Conservation (phyloP, 1,284 basidiomycete genomes). For the Inonotus hispidus region DNA sequence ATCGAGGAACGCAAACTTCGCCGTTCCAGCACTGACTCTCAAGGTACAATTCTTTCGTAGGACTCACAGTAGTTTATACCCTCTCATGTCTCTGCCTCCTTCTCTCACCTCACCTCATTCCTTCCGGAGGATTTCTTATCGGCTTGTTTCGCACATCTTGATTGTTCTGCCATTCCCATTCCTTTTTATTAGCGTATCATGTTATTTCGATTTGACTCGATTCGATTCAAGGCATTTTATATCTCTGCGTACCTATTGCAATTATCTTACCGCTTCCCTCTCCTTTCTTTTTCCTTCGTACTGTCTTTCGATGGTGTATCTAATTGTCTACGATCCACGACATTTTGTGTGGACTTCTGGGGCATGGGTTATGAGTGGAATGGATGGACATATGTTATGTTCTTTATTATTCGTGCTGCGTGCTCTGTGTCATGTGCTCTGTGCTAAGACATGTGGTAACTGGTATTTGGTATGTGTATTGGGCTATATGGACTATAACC, state of each 20-base stretch:
- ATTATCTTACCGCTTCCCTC: neutral
- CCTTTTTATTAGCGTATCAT: slow-evolving; percentile 18
- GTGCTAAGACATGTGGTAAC: too few relatives aligned
- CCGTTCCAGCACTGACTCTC: slow-evolving; percentile 32
- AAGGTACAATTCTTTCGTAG: slow-evolving; percentile 31
- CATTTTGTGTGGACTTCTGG: too few relatives aligned
- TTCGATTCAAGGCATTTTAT: neutral
- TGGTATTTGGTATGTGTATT: too few relatives aligned
- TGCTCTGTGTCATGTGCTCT: too few relatives aligned
- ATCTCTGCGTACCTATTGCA: neutral
- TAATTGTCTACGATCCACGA: neutral
- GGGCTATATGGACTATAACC: slow-evolving; percentile 9
- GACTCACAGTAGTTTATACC: slow-evolving; percentile 20
- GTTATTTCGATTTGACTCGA: slow-evolving; percentile 7
- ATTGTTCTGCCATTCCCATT: too few relatives aligned
- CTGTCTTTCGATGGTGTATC: neutral
- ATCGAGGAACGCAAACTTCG: slow-evolving; percentile 53
- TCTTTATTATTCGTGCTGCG: neutral
- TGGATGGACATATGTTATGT: neutral
- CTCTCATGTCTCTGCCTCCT: neutral
- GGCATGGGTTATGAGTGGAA: too few relatives aligned
- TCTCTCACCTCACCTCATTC: neutral
- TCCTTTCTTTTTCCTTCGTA: neutral
- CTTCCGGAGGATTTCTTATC: neutral
- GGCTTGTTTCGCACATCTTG: neutral